phyloP scores from a whole-genome alignment of 306 rosid genomes.

The Trichosanthes cucumerina region DNA sequence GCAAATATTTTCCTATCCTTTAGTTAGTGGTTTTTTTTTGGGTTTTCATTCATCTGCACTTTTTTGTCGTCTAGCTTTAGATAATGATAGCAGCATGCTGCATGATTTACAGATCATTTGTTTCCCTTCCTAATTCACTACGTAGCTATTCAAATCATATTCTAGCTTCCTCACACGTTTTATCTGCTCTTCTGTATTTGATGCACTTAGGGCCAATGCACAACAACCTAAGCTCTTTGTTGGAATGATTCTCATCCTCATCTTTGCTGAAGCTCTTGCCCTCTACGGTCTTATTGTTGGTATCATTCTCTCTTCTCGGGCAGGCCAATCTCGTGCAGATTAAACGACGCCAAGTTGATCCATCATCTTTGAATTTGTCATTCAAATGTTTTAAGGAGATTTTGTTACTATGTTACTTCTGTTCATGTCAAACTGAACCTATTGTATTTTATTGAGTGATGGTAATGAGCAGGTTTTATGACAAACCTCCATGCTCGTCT shows the following conservation, averaged over 20 bases:
- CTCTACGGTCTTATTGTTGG: constrained; percentile 78
- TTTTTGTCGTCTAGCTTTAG: background rate
- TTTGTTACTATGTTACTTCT: background rate
- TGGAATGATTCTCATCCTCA: constrained; percentile 72
- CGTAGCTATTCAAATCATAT: background rate
- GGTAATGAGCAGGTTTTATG: constrained; percentile 6
- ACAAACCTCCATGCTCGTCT: constrained; percentile 7
- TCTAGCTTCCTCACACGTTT: background rate
- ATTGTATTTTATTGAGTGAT: constrained; percentile 3
- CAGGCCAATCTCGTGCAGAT: constrained; percentile 72
- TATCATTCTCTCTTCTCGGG: constrained; percentile 73
- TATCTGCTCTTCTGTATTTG: constrained; percentile 7
- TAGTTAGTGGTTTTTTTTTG: background rate
- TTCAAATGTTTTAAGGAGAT: background rate
- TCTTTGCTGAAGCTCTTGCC: constrained; percentile 76
- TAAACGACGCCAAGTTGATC: constrained; percentile 12
- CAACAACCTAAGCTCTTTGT: constrained; percentile 86
- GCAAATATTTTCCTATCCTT: background rate
- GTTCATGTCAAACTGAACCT: background rate
- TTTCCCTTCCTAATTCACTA: background rate
- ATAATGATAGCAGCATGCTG: background rate
- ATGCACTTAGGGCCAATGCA: constrained; percentile 57
- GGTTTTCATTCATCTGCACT: background rate
- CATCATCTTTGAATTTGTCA: background rate
- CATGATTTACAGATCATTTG: constrained; percentile 1